phyloP scores from a whole-genome alignment of 2,329 filamentous ascomycete genomes.

The Alternaria alternata region DNA sequence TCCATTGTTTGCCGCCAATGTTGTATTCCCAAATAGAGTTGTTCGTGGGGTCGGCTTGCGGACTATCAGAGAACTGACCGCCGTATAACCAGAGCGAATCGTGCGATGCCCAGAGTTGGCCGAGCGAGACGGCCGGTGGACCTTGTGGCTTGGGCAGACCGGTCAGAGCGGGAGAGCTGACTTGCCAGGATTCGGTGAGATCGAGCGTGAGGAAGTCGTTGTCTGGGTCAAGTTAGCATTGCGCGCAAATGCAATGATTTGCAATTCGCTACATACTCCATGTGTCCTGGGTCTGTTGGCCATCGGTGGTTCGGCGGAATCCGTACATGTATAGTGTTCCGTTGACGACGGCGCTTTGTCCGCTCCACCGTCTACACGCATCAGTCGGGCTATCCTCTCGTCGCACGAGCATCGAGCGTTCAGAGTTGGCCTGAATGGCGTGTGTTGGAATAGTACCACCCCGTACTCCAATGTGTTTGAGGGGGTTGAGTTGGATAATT shows the following conservation, averaged over 20 bases:
- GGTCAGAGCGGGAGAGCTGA: constrained; percentile 67
- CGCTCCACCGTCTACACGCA: constrained; percentile 50
- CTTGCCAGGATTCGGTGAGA: constrained; percentile 75
- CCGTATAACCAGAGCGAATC: constrained; percentile 76
- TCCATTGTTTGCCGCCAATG: constrained; percentile 67
- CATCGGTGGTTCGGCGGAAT: constrained; percentile 67
- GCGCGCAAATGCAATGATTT: not conserved
- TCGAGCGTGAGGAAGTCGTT: constrained; percentile 78
- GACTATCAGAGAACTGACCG: constrained; percentile 74
- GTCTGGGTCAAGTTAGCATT: constrained; percentile 23
- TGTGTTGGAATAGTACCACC: constrained; percentile 36
- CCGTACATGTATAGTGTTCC: constrained; percentile 81
- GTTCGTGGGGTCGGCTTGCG: constrained; percentile 63
- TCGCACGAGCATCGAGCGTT: constrained; percentile 27
- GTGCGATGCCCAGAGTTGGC: constrained; percentile 79
- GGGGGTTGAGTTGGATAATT: constrained; percentile 39
- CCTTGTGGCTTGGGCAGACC: constrained; percentile 72
- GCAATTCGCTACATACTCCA: constrained; percentile 67
- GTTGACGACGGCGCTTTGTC: constrained; percentile 69
- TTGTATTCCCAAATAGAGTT: constrained; percentile 76
- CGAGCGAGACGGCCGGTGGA: constrained; percentile 74
- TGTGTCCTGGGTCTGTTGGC: constrained; percentile 67
- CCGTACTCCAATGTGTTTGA: constrained; percentile 36
- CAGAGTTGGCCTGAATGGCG: constrained; percentile 25
- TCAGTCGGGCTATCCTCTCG: constrained; percentile 45